Evolutionary conservation across 169 alveolate genomes (phyloP).

Genomic region (Cryptosporidium muris): DNA sequence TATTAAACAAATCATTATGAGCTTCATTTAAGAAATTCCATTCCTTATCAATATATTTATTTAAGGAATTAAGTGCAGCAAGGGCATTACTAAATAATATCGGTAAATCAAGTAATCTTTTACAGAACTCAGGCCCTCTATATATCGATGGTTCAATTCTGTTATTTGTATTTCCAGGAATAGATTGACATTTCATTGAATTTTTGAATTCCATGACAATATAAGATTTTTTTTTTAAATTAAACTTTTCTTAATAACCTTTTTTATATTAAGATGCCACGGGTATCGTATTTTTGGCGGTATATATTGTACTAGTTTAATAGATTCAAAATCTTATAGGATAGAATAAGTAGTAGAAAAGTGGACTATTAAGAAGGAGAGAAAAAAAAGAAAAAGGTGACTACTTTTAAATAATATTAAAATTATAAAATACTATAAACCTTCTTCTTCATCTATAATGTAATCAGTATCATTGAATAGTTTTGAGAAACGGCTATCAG

Average conservation of each 20-base stretch:
- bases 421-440: not conserved
- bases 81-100: conserved; percentile 24
- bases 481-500: conserved; percentile 84
- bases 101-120: conserved; percentile 39
- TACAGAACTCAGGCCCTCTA: conserved; percentile 36
- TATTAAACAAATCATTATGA: conserved; percentile 12
- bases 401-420: not conserved
- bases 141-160: too few relatives aligned
- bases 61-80: conserved; percentile 17
- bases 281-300: not conserved
- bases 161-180: too few relatives aligned
- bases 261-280: not conserved
- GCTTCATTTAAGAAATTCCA: conserved; percentile 27
- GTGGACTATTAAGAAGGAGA: not conserved
- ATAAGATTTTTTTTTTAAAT: too few relatives aligned
- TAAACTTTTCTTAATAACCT: too few relatives aligned
- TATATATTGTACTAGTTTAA: not conserved
- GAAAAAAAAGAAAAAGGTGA: not conserved
- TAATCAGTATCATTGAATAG: conserved; percentile 84
- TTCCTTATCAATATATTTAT: conserved; percentile 57
- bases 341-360: not conserved
- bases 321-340: not conserved
- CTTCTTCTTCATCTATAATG: conserved; percentile 81
- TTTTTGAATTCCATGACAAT: too few relatives aligned
- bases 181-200: too few relatives aligned